Percentiles rank a stretch among this genome's conserved stretches.
Evolutionary conservation across 2,329 filamentous ascomycete genomes (phyloP).

Genomic region (Hymenoscyphus fructigenus): DNA sequence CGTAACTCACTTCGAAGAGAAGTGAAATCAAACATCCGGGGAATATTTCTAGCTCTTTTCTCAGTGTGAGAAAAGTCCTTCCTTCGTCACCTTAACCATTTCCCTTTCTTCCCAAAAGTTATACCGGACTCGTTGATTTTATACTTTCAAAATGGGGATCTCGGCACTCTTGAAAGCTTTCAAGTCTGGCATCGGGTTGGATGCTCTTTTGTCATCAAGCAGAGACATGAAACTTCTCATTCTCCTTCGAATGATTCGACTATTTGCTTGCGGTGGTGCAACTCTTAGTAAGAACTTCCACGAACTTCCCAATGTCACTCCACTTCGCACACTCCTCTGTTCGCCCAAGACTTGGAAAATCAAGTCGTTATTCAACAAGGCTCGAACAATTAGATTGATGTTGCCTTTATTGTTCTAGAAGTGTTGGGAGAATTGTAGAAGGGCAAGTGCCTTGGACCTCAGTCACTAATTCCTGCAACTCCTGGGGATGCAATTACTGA

Average conservation of each 20-base stretch:
- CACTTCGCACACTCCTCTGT: no score
- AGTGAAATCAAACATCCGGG: neutral
- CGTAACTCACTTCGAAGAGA: neutral
- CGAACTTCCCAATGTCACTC: no score
- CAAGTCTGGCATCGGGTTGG: constrained; percentile 38
- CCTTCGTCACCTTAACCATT: neutral
- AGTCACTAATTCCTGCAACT: no score
- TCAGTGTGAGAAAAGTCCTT: neutral
- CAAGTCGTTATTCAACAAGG: no score
- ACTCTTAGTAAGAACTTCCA: constrained; percentile 41
- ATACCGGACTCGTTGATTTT: neutral
- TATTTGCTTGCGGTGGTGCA: constrained; percentile 61
- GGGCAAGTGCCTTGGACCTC: no score
- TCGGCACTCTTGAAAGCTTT: neutral
- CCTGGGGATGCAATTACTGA: neutral
- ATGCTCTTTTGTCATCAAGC: constrained; percentile 42
- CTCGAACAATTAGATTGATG: no score
- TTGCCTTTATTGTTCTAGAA: no score
- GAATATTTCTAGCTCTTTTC: neutral
- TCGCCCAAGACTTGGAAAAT: no score
- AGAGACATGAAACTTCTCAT: constrained; percentile 57
- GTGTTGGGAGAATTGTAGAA: no score
- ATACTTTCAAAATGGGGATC: neutral
- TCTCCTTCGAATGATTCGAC: constrained; percentile 57
- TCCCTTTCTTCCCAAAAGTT: neutral